Conservation (phyloP, 1,284 basidiomycete genomes). For the Amylostereum chailletii region DNA sequence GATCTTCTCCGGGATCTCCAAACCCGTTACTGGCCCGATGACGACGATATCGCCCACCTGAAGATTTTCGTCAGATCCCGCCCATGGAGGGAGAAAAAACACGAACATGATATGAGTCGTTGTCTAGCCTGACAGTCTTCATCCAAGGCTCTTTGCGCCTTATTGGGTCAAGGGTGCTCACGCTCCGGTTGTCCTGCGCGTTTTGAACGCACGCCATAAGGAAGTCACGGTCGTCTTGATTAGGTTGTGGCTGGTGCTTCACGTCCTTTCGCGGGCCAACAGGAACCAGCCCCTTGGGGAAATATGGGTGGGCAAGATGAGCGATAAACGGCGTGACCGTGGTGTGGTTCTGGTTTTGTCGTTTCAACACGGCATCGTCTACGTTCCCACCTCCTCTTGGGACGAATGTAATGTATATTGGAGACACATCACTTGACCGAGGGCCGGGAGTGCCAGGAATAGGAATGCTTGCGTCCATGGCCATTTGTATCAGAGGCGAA, state of each 20-base stretch:
- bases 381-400: slow-evolving; percentile 26
- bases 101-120: slow-evolving; percentile 19
- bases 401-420: neutral
- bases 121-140: slow-evolving; percentile 26
- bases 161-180: neutral
- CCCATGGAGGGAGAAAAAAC: slow-evolving; percentile 3
- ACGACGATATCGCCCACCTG: slow-evolving; percentile 54
- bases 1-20: slow-evolving; percentile 21
- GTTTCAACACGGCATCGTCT: slow-evolving; percentile 44
- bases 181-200: neutral
- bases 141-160: slow-evolving; percentile 15
- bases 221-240: neutral
- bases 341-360: slow-evolving; percentile 45
- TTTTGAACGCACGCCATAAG: neutral
- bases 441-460: neutral
- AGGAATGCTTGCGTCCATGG: neutral
- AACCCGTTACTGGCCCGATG: slow-evolving; percentile 17
- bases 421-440: neutral
- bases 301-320: slow-evolving; percentile 36
- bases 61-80: slow-evolving; percentile 1
- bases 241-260: neutral
- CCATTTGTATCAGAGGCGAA: no score
- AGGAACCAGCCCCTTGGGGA: slow-evolving; percentile 43
- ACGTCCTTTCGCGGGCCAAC: slow-evolving; percentile 26
- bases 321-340: slow-evolving; percentile 53